Base-by-base conservation (phyloP, 108 stramenopile species). In the Skeletonema menzelii region DNA sequence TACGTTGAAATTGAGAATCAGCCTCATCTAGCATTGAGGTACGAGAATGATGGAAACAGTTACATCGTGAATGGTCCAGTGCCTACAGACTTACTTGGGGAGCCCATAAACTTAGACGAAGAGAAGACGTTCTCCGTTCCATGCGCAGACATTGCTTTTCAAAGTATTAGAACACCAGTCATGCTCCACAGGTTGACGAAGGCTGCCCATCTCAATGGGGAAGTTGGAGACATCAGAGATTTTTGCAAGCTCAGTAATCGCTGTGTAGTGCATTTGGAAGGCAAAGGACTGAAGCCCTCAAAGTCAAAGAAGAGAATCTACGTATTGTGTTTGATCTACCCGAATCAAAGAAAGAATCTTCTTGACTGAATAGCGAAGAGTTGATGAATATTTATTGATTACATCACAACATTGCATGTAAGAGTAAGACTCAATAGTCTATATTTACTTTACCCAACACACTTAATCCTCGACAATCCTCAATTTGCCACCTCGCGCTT, bases 401-500 rank as follows among this genome's bases (percentile, higher is more conserved):
- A 35, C 35, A 12, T 37, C 11, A 37, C 35, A 12, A 37, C 35
- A 0, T 37, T 37, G 1, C 11, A 31, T 31, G 30, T 31, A 12
- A 37, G 35, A 37, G 35, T 37, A 37, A 35, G 8, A 35, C 34
- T 35, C 34, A 8, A 31, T 31, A 31, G 30, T 31, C 30, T 37
- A 10, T 37, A 37, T 40, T 15, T 40, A 42, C 40, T 42, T 42
- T n/a, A 42, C 4, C 15, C 14, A 42, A 42, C 40, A 4, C 40
- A 15, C 5, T 42, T 42, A 42, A 42, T n/a, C n/a, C 19, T 91
- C 84, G 1, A 93, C 72, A 67, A 93, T 82, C 11, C 70, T 55
- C 42, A 95, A 66, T 65, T 92, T 85, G 0, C 91, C 88, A 28
- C 69, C 85, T 42, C 88, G 59, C 8, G 88, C 64, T 62, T 93